Conservation (phyloP, 2,329 filamentous ascomycete species). For the Diaporthe caulivora region DNA sequence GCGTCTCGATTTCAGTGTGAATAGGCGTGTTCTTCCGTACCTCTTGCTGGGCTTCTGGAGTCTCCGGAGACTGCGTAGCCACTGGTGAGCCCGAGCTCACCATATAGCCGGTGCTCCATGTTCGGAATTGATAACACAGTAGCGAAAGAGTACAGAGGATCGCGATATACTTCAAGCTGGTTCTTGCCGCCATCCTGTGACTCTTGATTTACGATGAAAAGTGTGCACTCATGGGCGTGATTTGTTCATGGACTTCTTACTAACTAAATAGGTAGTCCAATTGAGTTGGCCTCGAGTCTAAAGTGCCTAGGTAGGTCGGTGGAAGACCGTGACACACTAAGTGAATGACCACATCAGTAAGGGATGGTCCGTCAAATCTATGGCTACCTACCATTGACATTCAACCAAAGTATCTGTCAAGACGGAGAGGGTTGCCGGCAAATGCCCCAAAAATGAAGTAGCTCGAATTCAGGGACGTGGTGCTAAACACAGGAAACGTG, state of each 20-base stretch:
- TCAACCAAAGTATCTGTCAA: too few species aligned
- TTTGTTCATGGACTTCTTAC: background rate
- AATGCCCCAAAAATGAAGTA: background rate
- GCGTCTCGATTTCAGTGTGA: background rate
- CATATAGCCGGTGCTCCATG: background rate
- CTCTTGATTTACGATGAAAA: background rate
- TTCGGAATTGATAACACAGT: background rate
- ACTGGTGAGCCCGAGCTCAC: background rate
- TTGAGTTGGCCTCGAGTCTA: background rate
- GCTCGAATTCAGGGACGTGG: background rate
- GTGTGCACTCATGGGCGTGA: background rate
- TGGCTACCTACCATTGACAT: too few species aligned
- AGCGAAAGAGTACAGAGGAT: background rate
- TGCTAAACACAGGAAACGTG: background rate
- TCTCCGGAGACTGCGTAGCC: background rate
- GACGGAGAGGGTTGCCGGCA: background rate
- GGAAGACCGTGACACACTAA: background rate
- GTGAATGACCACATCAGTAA: background rate
- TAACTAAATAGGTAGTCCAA: background rate
- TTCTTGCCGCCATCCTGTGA: background rate
- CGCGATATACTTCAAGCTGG: background rate
- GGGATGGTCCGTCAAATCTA: background rate
- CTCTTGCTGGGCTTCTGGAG: background rate
- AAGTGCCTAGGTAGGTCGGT: slow-evolving; percentile 9
- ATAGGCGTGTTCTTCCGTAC: background rate